These are phyloP conservation scores for Eucalyptus lansdowneana DNA, from an alignment of 345 rosid genomes.

Conservation along the genomic window DNA sequence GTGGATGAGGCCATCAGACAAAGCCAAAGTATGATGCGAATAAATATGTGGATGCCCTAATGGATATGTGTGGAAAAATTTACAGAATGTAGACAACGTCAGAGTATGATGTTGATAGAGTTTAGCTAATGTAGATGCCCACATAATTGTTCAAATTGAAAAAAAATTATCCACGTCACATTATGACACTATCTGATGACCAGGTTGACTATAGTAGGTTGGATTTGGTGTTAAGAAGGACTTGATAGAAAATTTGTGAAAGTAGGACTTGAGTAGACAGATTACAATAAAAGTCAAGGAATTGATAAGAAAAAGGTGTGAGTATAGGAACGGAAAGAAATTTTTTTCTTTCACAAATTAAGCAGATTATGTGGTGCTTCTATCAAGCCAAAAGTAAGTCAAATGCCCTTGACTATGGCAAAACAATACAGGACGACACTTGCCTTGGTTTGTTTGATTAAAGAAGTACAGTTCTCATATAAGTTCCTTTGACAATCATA, in stretches of 20 bases:
- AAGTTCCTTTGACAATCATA: not conserved
- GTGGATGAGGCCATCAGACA: fast-evolving
- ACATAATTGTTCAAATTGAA: fast-evolving
- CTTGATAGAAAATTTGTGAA: not conserved
- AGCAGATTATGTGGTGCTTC: not conserved
- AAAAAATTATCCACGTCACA: not conserved
- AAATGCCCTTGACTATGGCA: not conserved
- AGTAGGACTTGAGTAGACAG: not conserved
- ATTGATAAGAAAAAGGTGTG: not conserved
- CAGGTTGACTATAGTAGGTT: not conserved
- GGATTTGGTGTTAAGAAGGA: not conserved
- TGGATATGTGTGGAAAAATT: not conserved
- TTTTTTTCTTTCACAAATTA: not conserved
- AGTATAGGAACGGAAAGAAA: not conserved
- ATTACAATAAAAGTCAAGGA: not conserved
- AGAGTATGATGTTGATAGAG: not conserved
- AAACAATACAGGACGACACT: not conserved
- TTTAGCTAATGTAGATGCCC: not conserved
- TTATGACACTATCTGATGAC: fast-evolving
- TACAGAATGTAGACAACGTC: not conserved
- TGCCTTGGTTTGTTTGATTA: not conserved
- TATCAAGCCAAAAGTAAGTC: not conserved
- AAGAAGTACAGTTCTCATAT: not conserved
- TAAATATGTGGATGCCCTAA: not conserved
- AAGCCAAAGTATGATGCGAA: not conserved